Evolutionary conservation across 257 asterid species (phyloP), one percentile per base, ranked within the genome.

Genomic region (Ocimum tenuiflorum): DNA sequence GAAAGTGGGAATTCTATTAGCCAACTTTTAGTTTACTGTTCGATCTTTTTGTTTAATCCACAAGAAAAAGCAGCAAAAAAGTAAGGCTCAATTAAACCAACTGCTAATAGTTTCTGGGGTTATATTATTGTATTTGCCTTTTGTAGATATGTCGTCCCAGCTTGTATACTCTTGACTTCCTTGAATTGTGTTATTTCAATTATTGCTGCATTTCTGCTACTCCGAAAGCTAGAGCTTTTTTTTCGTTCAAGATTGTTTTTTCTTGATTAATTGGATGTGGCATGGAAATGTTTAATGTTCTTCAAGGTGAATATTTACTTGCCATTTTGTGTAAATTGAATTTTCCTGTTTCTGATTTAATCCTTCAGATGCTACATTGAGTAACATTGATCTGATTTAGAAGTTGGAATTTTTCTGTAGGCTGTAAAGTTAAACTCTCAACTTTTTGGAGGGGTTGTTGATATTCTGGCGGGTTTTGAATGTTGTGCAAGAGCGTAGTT

Each of bases 81-180:
- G 76, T 69, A 66, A 63, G 60, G 75, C 36, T 51, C 53, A 47
- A 73, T 55, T 45, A 81, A 77, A 77, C 82, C 74, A 63, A 66
- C 15, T 24, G 51, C 49, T 75, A 45, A 19, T 60, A 56, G 72
- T 68, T 71, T 72, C 36, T 41, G 62, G 74, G 54, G 74, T 38
- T 65, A 23, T 49, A 50, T 72, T 58, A 54, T 66, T 42, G 45
- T 65, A 38, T 58, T 39, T 63, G 51, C 73, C 43, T 67, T 75
- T 73, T 79, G 61, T 75, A 36, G 73, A 63, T 70, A 51, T 31
- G 60, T 58, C 65, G 64, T 48, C 69, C 41, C 73, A 42, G 74
- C 88, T 78, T 69, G 49, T 67, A 64, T 45, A 63, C 78, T 80
- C 63, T 82, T 79, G 85, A 75, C 87, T 82, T 82, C 87, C 85